These are phyloP conservation scores for Talaromyces adpressus DNA, from an alignment of 495 filamentous ascomycete species.

Conservation along the genomic window DNA sequence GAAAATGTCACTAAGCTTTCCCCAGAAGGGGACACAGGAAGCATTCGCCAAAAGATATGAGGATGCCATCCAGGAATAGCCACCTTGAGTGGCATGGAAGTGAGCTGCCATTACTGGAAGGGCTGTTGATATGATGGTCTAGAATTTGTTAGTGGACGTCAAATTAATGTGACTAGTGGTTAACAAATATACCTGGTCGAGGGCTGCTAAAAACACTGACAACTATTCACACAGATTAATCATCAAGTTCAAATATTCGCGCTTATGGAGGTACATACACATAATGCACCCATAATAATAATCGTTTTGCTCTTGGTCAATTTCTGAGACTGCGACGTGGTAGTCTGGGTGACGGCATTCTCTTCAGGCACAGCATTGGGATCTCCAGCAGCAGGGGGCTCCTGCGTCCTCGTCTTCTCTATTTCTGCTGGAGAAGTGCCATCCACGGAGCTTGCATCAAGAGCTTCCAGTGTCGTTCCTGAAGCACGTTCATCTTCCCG, in stretches of 20 bases:
- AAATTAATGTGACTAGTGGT: neutral
- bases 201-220: constrained; percentile 45
- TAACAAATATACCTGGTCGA: constrained; percentile 38
- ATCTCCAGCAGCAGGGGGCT: neutral
- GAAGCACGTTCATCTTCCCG: constrained; percentile 3
- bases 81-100: constrained; percentile 53
- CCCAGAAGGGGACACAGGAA: constrained; percentile 67
- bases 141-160: neutral
- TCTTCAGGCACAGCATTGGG: constrained; percentile 1
- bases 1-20: constrained; percentile 81
- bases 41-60: constrained; percentile 64
- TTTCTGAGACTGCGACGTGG: constrained; percentile 32
- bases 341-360: constrained; percentile 6
- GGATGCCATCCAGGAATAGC: constrained; percentile 73
- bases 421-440: neutral
- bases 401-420: neutral
- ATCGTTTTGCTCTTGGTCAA: constrained; percentile 42
- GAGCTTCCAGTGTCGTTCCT: neutral
- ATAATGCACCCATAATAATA: constrained; percentile 44
- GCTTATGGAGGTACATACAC: constrained; percentile 28
- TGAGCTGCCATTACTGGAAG: constrained; percentile 57
- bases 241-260: neutral
- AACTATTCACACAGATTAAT: constrained; percentile 23
- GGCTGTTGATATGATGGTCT: constrained; percentile 49
- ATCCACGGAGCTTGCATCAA: neutral